phyloP scores from a whole-genome alignment of 768 basidiomycete genomes.

The Lentinula boryana region DNA sequence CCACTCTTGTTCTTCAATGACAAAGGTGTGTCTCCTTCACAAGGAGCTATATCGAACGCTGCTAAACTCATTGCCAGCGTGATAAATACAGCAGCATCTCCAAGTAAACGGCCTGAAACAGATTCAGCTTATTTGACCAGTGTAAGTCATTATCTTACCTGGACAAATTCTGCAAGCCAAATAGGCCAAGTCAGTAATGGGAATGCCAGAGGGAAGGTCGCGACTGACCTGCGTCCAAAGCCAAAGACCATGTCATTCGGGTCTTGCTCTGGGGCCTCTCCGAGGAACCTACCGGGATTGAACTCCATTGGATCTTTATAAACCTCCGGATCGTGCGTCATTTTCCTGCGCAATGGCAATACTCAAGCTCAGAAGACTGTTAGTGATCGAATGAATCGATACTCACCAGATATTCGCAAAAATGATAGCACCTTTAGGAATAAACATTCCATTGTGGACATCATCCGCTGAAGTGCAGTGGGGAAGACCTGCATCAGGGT shows the following conservation, averaged over 20 bases:
- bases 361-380: neutral
- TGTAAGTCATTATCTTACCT: neutral
- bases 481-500: conserved; percentile 3
- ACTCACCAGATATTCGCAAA: conserved; percentile 15
- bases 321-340: conserved; percentile 11
- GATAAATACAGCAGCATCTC: conserved; percentile 3
- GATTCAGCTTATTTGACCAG: neutral
- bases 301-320: conserved; percentile 12
- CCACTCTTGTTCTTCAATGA: conserved; percentile 1
- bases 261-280: conserved; percentile 7
- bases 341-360: conserved; percentile 7
- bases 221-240: conserved; percentile 11
- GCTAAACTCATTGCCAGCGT: conserved; percentile 4
- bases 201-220: neutral
- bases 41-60: conserved; percentile 2
- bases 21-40: neutral
- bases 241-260: conserved; percentile 10
- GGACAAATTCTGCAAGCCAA: conserved; percentile 1
- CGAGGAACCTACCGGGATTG: conserved; percentile 13
- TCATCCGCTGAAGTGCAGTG: conserved; percentile 21
- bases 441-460: conserved; percentile 29
- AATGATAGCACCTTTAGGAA: conserved; percentile 26
- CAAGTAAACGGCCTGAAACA: conserved; percentile 1
- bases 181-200: neutral
- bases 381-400: neutral